These are phyloP conservation scores for Pontederia crassipes DNA, from an alignment of 176 grass and related monocot genomes.

Conservation along the genomic window DNA sequence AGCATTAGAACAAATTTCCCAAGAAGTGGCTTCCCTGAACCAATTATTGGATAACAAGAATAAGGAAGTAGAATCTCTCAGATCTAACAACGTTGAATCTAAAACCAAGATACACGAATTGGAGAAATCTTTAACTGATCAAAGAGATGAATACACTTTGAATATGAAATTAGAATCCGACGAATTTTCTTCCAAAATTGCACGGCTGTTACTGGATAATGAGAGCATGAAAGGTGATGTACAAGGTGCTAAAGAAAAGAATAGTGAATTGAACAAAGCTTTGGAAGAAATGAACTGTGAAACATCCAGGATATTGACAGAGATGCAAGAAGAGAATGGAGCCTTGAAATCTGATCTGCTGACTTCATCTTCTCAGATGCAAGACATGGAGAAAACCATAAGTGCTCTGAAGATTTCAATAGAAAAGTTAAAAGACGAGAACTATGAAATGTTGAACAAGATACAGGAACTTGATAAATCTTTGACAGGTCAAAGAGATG, in stretches of 20 bases:
- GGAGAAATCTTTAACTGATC: constrained; percentile 8
- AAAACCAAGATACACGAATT: not conserved
- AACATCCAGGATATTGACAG: constrained; percentile 18
- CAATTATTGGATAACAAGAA: constrained; percentile 37
- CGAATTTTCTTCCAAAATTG: constrained; percentile 30
- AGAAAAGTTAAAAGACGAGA: constrained; percentile 22
- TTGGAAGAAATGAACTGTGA: constrained; percentile 33
- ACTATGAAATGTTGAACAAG: too few species aligned
- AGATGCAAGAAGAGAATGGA: constrained; percentile 29
- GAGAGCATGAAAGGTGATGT: constrained; percentile 39
- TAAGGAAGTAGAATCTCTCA: constrained; percentile 44
- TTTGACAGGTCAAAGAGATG: not conserved
- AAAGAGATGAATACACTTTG: constrained; percentile 7
- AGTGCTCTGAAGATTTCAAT: constrained; percentile 27
- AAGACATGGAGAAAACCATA: constrained; percentile 35
- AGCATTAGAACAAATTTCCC: constrained; percentile 33
- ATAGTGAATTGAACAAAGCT: constrained; percentile 26
- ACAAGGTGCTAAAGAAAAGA: constrained; percentile 29
- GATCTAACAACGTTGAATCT: not conserved
- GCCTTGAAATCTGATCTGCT: constrained; percentile 28
- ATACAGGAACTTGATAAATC: not conserved
- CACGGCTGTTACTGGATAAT: constrained; percentile 40
- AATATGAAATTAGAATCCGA: constrained; percentile 14
- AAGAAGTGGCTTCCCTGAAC: constrained; percentile 45
- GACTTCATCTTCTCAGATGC: constrained; percentile 26